phyloP scores from a whole-genome alignment of 179 eudicot species.

The Patellifolia procumbens region DNA sequence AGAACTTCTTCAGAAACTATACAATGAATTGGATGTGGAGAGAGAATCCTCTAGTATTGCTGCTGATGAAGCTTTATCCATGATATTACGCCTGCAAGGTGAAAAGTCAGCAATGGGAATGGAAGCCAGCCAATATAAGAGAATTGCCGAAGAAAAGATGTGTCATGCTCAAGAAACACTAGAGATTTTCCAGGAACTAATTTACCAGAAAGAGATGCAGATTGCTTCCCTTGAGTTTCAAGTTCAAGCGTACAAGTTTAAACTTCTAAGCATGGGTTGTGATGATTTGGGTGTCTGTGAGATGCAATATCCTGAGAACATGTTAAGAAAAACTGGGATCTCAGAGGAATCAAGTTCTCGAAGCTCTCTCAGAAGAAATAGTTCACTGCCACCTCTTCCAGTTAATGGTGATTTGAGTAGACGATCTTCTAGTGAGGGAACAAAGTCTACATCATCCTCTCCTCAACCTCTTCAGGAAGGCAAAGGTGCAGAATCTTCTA shows the following conservation, averaged over 20 bases:
- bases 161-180: conserved; percentile 76
- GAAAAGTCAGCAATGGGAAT: conserved; percentile 89
- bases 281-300: conserved; percentile 50
- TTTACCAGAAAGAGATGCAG: conserved; percentile 91
- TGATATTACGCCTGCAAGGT: conserved; percentile 87
- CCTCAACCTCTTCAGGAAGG: conserved; percentile 37
- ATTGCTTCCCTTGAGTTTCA: conserved; percentile 77
- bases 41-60: conserved; percentile 86
- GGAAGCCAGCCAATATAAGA: conserved; percentile 90
- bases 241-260: conserved; percentile 73
- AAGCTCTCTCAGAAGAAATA: conserved; percentile 42
- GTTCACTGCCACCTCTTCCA: conserved; percentile 53
- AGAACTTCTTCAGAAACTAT: conserved; percentile 75
- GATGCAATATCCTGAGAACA: conserved; percentile 57
- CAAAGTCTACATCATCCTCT: conserved; percentile 39
- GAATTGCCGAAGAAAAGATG: conserved; percentile 90
- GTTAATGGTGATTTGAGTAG: conserved; percentile 31
- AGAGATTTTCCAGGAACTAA: conserved; percentile 64
- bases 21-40: conserved; percentile 78
- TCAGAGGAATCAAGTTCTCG: conserved; percentile 32
- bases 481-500: conserved; percentile 22
- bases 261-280: conserved; percentile 67
- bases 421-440: conserved; percentile 43
- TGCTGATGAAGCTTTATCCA: conserved; percentile 79
- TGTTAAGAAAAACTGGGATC: conserved; percentile 44